Base-by-base conservation (phyloP, 116 monocot genomes). In the Trichopus zeylanicus region DNA sequence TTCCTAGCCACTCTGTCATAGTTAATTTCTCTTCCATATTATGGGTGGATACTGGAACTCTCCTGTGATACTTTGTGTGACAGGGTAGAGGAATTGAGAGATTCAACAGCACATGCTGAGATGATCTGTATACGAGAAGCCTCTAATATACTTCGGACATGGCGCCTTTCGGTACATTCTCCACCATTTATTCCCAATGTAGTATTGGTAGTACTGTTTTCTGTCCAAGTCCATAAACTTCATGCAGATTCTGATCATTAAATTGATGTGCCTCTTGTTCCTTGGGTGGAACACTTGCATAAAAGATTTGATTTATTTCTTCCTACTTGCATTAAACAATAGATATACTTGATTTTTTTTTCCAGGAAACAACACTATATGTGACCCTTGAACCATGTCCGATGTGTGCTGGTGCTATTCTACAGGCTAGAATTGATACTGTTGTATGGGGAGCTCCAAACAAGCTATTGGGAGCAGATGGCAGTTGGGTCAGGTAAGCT, bases 371-470 rank as follows among this genome's bases (percentile, higher is more conserved):
- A 53, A 94, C 83, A 28, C 80, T 94, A 62, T 94, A 94, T 61
- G 94, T 94, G 67, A 94, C 94, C 1, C 85, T 94, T 20, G 94
- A 94, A 61, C 94, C 94, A 29, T 94, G 94, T 62, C 63, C 94
- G 9, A 94, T 94, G 94, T 94, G 94, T 67, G 94, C 94, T 22
- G 94, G 94, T 8, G 94, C 94, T 66, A 94, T 94, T 73, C 81
- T 94, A 37, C 94, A 94, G 66, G 82, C 94, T 57, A 83, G 94
- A 72, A 67, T 94, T 7, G 94, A 89, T 57, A 75, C 80, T 30
- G 80, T 94, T 8, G 94, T 94, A 6, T 94, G 94, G 94, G 94
- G 94, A 57, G 94, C 94, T 67, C 94, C 94, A n/a, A 94, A 94
- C 77, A 81, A 80, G 74, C 89, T 94, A 31, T 37, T 94, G 35